Evolutionary conservation across 2,329 filamentous ascomycete species (phyloP).

Genomic region (Lachnellula occidentalis): DNA sequence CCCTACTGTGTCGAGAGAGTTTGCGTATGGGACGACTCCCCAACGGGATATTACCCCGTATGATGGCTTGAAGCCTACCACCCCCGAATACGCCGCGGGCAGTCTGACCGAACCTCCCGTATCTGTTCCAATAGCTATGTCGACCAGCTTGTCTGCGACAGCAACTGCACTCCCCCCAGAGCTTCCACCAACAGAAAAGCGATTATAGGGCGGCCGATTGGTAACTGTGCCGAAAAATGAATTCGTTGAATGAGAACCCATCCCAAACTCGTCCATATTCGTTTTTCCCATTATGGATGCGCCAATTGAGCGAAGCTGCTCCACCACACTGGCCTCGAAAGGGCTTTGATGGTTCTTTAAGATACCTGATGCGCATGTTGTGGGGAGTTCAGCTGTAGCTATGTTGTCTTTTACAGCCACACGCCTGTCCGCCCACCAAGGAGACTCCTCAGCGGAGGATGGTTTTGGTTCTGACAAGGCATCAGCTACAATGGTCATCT

Average conservation of each 20-base stretch:
- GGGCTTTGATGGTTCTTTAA: constrained; percentile 68
- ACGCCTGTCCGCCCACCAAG: background rate
- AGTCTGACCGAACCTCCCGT: constrained; percentile 69
- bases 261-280: constrained; percentile 94
- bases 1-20: constrained; percentile 69
- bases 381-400: constrained; percentile 57
- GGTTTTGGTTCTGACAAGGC: background rate
- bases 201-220: constrained; percentile 17
- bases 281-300: constrained; percentile 68
- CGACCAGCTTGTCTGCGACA: constrained; percentile 55
- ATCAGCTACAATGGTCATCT: too few relatives aligned
- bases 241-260: constrained; percentile 76
- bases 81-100: constrained; percentile 65
- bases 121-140: constrained; percentile 79
- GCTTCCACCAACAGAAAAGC: constrained; percentile 71
- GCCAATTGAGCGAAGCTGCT: constrained; percentile 57
- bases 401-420: constrained; percentile 71
- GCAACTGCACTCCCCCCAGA: constrained; percentile 91
- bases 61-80: constrained; percentile 67
- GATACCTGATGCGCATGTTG: constrained; percentile 77
- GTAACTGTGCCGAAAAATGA: constrained; percentile 62
- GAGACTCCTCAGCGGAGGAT: background rate
- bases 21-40: constrained; percentile 68
- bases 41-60: constrained; percentile 64
- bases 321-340: constrained; percentile 76